phyloP scores from a whole-genome alignment of 768 basidiomycete genomes.

The Phlebiopsis flavidoalba region DNA sequence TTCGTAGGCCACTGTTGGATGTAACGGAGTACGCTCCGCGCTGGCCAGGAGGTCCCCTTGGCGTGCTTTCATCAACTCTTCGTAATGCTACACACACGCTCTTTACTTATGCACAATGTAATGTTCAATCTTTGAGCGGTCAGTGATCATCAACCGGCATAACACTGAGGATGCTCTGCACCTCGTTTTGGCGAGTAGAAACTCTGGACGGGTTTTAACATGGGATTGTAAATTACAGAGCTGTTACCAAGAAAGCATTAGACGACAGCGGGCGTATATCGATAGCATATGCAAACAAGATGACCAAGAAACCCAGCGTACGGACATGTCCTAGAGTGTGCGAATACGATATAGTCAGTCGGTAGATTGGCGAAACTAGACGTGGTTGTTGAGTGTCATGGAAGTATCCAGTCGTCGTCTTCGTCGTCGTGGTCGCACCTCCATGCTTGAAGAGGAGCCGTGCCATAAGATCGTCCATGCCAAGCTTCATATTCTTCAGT shows the following conservation, averaged over 20 bases:
- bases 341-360: neutral
- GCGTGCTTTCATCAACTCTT: neutral
- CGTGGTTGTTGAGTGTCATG: neutral
- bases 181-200: too few species aligned
- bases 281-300: neutral
- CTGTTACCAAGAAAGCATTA: neutral
- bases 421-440: slow-evolving; percentile 42
- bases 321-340: neutral
- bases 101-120: neutral
- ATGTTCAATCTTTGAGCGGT: too few species aligned
- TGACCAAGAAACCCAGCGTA: neutral
- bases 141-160: too few species aligned
- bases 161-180: too few species aligned
- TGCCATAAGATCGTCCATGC: slow-evolving; percentile 80
- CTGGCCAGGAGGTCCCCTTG: neutral
- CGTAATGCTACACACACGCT: slow-evolving; percentile 1
- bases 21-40: slow-evolving; percentile 2
- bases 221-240: too few species aligned
- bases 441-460: slow-evolving; percentile 68
- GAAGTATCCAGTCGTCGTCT: neutral
- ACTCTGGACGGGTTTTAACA: too few species aligned
- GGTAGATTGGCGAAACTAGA: neutral
- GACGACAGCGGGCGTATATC: neutral
- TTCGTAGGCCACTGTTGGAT: neutral
- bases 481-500: slow-evolving; percentile 78